Evolutionary conservation across 495 filamentous ascomycete species (phyloP), one percentile per base, ranked within the genome.

Genomic region (Collariella sp.): DNA sequence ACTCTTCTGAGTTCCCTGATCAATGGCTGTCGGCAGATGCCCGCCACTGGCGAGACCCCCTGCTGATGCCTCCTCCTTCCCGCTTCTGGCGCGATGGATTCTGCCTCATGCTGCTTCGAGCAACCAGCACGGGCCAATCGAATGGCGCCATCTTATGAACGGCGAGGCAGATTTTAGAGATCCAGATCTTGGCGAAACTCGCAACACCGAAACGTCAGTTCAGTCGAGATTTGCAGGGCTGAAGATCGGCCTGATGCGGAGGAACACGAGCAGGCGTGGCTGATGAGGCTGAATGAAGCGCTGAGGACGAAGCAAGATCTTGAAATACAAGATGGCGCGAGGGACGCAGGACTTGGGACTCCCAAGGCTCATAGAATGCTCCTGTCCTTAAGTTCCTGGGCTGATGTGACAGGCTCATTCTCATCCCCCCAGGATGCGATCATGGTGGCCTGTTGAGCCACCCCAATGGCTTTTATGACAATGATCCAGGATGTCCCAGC

Each of bases 21-120:
- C 23, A 22, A 20, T 18, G 1, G 39, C 33, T 23, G 50, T 7
- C 33, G 50, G 40, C 50, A 52, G 39, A 52, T 52, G 50, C 26
- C 50, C 5, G 50, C 50, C 36, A 52, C 50, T 52, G 50, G n/a
- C 51, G 22, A 13, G 22, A 3, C 31, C 29, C 26, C 15, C 24
- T 22, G 20, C 6, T 3, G 1, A 7, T 19, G 10, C 11, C 4
- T 10, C 18, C 7, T 36, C 3, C 33, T 22, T 53, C 46, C 51
- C 51, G 33, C 39, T 54, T 54, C 43, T 43, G 51, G 51, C 3
- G 4, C 2, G 5, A 1, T 36, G 18, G 33, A 54, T n/a, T 54
- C 43, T 54, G 51, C 51, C 51, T 54, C 33, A 41, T 19, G 46
- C 2, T 13, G 5, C 22, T 18, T 23, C 6, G 12, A 24, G 20